These are phyloP conservation scores for Ramaria rubella DNA, from an alignment of 768 basidiomycete species.

Conservation along the genomic window DNA sequence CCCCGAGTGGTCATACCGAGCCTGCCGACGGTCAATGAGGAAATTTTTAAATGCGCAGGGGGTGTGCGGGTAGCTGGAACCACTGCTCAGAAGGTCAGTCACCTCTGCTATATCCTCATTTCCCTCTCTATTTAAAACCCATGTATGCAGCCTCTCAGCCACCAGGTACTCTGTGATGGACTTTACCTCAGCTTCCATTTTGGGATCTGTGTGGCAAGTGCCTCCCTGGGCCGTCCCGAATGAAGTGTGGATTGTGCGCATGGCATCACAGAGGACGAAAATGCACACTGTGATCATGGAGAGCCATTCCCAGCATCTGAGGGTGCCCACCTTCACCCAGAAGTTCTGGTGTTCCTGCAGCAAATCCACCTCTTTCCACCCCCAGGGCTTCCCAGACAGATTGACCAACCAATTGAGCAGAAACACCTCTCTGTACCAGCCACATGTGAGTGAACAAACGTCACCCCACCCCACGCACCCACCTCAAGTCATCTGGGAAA, in stretches of 20 bases:
- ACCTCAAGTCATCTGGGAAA: not conserved
- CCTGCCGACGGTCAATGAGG: not conserved
- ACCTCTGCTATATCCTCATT: not conserved
- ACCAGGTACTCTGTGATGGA: not conserved
- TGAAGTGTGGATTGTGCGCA: not conserved
- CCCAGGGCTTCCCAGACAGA: constrained; percentile 26
- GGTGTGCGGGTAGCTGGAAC: not conserved
- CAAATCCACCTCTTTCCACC: constrained; percentile 35
- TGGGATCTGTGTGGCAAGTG: not conserved
- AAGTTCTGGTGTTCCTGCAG: constrained; percentile 37
- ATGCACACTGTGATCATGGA: not conserved
- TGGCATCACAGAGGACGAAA: not conserved
- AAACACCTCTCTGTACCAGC: constrained; percentile 13
- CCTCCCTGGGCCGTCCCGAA: not conserved
- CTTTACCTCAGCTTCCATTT: not conserved
- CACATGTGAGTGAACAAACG: not conserved
- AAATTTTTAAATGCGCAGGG: not conserved
- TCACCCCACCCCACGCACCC: not conserved
- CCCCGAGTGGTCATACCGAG: too few species aligned
- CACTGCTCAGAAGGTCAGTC: not conserved
- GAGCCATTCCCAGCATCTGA: not conserved
- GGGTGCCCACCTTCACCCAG: constrained; percentile 32
- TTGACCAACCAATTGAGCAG: constrained; percentile 26
- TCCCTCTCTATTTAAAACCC: not conserved
- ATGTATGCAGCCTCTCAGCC: not conserved